Evolutionary conservation across 1,284 basidiomycete genomes (phyloP).

Genomic region (Melampsora americana): DNA sequence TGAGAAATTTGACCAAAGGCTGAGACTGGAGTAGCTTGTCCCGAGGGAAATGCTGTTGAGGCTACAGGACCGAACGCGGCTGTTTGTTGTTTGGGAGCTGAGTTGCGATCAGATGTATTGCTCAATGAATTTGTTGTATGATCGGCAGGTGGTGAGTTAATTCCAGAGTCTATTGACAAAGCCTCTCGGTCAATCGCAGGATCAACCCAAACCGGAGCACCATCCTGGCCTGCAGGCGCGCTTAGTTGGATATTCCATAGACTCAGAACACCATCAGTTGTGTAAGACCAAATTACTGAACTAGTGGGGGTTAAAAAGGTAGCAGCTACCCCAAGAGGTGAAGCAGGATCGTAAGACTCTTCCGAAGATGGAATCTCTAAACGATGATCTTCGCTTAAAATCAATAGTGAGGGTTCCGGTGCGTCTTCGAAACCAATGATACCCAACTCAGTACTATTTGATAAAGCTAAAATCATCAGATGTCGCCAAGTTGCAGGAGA

Average conservation of each 20-base stretch:
- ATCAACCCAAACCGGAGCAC: background rate
- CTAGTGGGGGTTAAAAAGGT: conserved; percentile 7
- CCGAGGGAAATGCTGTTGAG: background rate
- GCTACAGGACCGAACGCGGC: background rate
- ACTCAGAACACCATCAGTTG: conserved; percentile 36
- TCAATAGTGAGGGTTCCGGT: conserved; percentile 25
- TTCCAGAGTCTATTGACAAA: background rate
- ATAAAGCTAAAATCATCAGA: conserved; percentile 14
- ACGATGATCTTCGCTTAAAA: conserved; percentile 30
- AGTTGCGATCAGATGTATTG: background rate
- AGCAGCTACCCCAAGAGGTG: conserved; percentile 26
- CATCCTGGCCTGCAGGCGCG: background rate
- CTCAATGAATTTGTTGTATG: background rate
- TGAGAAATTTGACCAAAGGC: conserved; percentile 11
- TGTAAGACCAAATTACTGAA: conserved; percentile 28
- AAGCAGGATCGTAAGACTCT: conserved; percentile 29
- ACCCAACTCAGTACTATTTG: conserved; percentile 30
- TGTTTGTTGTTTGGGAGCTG: background rate
- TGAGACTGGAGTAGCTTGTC: background rate
- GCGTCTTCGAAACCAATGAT: conserved; percentile 20
- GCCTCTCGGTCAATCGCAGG: background rate
- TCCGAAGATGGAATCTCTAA: conserved; percentile 26
- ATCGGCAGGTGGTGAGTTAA: background rate
- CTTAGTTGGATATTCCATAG: conserved; percentile 19
- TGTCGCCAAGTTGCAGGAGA: conserved; percentile 25